Evolutionary conservation across 805 yeast genomes (phyloP).

Genomic region (Saccharomycopsis sp.): DNA sequence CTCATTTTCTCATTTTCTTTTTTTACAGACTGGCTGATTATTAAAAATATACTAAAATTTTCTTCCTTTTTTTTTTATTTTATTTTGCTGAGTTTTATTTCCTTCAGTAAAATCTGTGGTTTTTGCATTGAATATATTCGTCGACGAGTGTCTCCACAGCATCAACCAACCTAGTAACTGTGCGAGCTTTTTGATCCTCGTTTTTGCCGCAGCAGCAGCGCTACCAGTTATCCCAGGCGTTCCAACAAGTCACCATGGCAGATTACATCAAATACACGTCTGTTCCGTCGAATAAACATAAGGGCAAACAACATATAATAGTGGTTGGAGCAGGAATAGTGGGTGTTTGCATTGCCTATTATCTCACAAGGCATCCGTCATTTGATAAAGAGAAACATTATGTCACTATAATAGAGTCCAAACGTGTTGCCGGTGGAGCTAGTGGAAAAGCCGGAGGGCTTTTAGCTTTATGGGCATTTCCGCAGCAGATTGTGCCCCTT

Average conservation of each 20-base stretch:
- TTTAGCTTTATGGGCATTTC: conserved; percentile 94
- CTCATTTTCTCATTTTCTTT: not conserved
- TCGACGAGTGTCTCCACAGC: not conserved
- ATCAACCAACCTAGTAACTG: not conserved
- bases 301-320: conserved; percentile 68
- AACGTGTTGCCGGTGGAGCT: conserved; percentile 95
- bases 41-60: not conserved
- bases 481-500: conserved; percentile 85
- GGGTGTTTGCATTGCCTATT: conserved; percentile 93
- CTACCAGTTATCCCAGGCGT: not conserved
- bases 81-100: not conserved
- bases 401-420: conserved; percentile 80
- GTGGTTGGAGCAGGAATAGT: conserved; percentile 94
- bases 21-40: not conserved
- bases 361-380: conserved; percentile 72
- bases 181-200: not conserved
- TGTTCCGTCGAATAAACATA: conserved; percentile 14
- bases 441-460: conserved; percentile 97
- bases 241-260: conserved; percentile 24
- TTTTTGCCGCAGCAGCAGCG: not conserved
- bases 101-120: not conserved
- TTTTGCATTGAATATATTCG: not conserved
- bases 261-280: conserved; percentile 16
- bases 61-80: not conserved
- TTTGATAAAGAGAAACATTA: conserved; percentile 69